A percentile compares a stretch with the other conserved stretches of the same genome.
Conservation (phyloP, 2,329 filamentous ascomycete genomes). For the Xylariaceae sp. region DNA sequence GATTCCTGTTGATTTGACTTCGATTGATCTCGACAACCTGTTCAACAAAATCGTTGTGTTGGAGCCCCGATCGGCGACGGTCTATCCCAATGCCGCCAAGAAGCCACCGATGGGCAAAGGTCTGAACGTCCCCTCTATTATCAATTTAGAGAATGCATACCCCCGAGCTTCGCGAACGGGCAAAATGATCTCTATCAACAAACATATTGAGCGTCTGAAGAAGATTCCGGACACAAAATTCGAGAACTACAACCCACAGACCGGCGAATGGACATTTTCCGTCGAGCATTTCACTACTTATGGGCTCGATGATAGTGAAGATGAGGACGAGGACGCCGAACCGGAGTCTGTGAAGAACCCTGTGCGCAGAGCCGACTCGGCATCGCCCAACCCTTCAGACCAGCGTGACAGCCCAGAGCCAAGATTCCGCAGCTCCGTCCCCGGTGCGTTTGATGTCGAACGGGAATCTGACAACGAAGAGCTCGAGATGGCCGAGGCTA, state of each 20-base stretch:
- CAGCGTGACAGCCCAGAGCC: conserved; percentile 60
- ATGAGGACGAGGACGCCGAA: conserved; percentile 66
- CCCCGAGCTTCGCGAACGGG: conserved; percentile 66
- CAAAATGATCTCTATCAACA: conserved; percentile 65
- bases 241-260: conserved; percentile 72
- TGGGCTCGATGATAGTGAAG: conserved; percentile 75
- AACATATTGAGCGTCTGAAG: conserved; percentile 80
- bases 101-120: conserved; percentile 86
- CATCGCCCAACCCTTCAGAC: conserved; percentile 29
- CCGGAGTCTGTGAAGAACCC: conserved; percentile 33
- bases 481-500: conserved; percentile 45
- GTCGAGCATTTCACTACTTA: conserved; percentile 99
- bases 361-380: conserved; percentile 22
- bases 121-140: conserved; percentile 85
- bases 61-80: conserved; percentile 75
- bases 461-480: conserved; percentile 54
- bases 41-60: conserved; percentile 74
- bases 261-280: conserved; percentile 84
- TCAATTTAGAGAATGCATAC: conserved; percentile 91
- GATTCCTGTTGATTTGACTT: conserved; percentile 76
- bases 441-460: conserved; percentile 74
- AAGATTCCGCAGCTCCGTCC: conserved; percentile 54
- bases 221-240: conserved; percentile 79
- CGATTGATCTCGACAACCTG: conserved; percentile 76
- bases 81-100: conserved; percentile 72